Conservation (phyloP, 805 yeast genomes). For the Sugiyamaella boreocaroliniensis region DNA sequence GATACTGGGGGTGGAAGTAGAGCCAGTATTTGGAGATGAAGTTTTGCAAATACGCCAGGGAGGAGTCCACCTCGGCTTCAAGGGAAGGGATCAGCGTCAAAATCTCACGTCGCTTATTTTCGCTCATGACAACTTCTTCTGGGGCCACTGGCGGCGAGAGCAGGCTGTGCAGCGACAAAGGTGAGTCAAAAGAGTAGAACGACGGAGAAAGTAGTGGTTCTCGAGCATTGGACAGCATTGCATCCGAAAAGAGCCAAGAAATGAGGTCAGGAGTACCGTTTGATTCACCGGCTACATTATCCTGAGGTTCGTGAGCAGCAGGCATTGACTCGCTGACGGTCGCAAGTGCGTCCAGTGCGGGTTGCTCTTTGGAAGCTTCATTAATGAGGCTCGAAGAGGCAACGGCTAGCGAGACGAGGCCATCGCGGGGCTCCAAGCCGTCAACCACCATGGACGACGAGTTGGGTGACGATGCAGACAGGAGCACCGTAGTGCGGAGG, state of each 20-base stretch:
- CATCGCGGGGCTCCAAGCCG: background rate
- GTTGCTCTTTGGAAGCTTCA: background rate
- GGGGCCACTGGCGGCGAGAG: conserved; percentile 34
- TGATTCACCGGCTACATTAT: background rate
- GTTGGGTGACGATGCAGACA: background rate
- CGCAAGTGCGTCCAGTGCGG: background rate
- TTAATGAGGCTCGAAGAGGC: background rate
- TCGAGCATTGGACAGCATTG: conserved; percentile 24
- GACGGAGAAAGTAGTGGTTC: conserved; percentile 25
- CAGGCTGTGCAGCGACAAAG: conserved; percentile 35
- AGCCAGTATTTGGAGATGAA: conserved; percentile 43
- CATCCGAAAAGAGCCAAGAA: conserved; percentile 34
- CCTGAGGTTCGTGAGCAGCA: background rate
- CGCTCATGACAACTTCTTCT: conserved; percentile 32
- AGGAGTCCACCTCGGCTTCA: conserved; percentile 35
- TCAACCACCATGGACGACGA: background rate
- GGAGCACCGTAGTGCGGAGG: conserved; percentile 11
- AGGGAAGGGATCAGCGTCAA: conserved; percentile 22
- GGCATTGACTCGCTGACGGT: background rate
- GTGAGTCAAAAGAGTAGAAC: conserved; percentile 30
- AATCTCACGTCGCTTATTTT: conserved; percentile 24
- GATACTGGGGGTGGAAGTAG: conserved; percentile 52
- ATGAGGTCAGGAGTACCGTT: conserved; percentile 24
- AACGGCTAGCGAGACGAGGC: background rate
- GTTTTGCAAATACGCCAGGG: conserved; percentile 24